Conservation (phyloP, 2,329 filamentous ascomycete species). For the Penicillium janthinellum region DNA sequence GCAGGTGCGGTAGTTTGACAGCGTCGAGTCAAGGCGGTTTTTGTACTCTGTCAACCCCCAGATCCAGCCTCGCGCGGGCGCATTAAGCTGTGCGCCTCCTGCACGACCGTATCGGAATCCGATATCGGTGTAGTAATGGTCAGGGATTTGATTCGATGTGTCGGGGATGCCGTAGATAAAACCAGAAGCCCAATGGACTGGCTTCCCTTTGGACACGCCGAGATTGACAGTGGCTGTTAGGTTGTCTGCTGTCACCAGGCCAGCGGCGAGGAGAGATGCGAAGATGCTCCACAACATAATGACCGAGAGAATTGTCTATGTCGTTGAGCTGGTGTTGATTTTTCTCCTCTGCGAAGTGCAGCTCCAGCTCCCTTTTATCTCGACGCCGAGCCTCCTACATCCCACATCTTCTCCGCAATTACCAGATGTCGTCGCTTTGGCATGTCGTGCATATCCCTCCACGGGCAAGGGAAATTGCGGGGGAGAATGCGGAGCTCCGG, state of each 20-base stretch:
- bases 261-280: not conserved
- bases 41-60: slow-evolving; percentile 38
- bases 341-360: not conserved
- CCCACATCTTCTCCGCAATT: not conserved
- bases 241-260: slow-evolving; percentile 2
- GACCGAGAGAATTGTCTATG: not conserved
- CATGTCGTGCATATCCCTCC: not conserved
- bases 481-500: slow-evolving; percentile 6
- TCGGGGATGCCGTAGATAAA: slow-evolving; percentile 50
- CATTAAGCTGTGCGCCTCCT: slow-evolving; percentile 46
- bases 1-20: slow-evolving; percentile 51
- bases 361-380: not conserved
- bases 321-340: not conserved
- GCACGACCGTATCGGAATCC: slow-evolving; percentile 46
- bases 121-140: slow-evolving; percentile 43
- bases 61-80: slow-evolving; percentile 44
- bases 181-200: slow-evolving; percentile 44
- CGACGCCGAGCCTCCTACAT: not conserved
- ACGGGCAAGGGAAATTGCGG: not conserved
- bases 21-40: slow-evolving; percentile 46
- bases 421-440: not conserved
- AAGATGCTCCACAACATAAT: not conserved
- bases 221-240: slow-evolving; percentile 33
- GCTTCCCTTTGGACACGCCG: slow-evolving; percentile 33
- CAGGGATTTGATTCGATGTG: slow-evolving; percentile 42